Percentiles rank a stretch among this genome's conserved stretches.
These are phyloP conservation scores for Hyaloscypha finlandica DNA, from an alignment of 495 filamentous ascomycete genomes.

Conservation along the genomic window DNA sequence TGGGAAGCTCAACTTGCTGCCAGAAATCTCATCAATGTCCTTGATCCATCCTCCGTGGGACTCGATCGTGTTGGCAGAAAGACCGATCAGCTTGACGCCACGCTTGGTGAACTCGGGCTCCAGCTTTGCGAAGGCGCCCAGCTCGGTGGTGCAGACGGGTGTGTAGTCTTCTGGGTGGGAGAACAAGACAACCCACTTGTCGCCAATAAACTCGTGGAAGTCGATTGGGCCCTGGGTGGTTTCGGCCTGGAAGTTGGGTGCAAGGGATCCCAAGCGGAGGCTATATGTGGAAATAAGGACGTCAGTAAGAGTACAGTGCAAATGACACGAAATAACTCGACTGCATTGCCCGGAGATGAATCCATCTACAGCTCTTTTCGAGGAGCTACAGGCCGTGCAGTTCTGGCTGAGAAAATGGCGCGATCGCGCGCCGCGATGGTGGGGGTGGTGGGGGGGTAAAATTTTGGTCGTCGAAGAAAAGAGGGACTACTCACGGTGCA, in stretches of 20 bases:
- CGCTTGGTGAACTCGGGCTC: conserved; percentile 95
- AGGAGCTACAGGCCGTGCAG: too few species aligned
- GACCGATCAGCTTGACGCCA: conserved; percentile 92
- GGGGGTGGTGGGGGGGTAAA: conserved; percentile 15
- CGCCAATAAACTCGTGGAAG: conserved; percentile 95
- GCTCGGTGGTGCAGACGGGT: conserved; percentile 97
- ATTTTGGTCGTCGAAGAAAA: not conserved
- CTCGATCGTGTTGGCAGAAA: conserved; percentile 78
- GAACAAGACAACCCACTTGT: conserved; percentile 95
- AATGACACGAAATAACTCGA: not conserved
- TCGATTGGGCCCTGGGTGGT: conserved; percentile 90
- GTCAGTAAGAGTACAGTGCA: conserved; percentile 26
- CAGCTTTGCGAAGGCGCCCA: conserved; percentile 94
- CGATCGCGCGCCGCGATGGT: not conserved
- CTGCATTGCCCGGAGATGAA: not conserved
- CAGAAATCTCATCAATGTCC: conserved; percentile 92
- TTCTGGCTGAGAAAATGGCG: not conserved
- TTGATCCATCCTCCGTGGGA: conserved; percentile 80
- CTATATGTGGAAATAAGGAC: conserved; percentile 37
- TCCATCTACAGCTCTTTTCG: not conserved
- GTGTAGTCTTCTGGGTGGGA: conserved; percentile 95
- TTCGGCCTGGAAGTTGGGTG: conserved; percentile 92
- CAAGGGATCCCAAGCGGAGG: conserved; percentile 85
- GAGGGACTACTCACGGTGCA: conserved; percentile 27
- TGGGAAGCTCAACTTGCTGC: conserved; percentile 82